Conservation (phyloP, 2,329 filamentous ascomycete genomes). For the Fusarium neocosmosporiellum region DNA sequence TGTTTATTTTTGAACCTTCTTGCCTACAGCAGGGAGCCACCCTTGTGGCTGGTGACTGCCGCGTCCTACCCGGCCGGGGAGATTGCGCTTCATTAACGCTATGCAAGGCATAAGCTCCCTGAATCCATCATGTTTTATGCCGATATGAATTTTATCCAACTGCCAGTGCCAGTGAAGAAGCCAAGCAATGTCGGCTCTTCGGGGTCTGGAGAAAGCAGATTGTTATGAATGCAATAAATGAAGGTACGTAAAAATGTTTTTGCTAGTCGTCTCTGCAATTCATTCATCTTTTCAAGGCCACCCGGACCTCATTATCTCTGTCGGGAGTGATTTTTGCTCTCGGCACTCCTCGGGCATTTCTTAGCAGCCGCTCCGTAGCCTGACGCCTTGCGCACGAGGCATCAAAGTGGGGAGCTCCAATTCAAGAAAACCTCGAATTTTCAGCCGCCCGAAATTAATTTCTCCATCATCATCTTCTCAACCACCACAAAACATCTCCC, state of each 20-base stretch:
- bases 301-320: too few species aligned
- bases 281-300: neutral
- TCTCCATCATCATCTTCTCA: constrained; percentile 31
- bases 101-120: neutral
- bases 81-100: neutral
- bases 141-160: neutral
- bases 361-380: neutral
- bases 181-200: neutral
- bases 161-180: neutral
- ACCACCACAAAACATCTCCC: constrained; percentile 16
- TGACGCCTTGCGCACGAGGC: constrained; percentile 47
- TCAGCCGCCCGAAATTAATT: constrained; percentile 18
- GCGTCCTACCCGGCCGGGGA: neutral
- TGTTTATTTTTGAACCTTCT: neutral
- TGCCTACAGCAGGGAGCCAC: too few species aligned
- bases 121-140: neutral
- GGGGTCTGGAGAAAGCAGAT: too few species aligned
- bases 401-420: constrained; percentile 45
- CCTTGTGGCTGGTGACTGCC: neutral
- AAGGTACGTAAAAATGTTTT: neutral
- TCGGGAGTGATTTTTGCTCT: neutral
- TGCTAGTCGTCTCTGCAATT: neutral
- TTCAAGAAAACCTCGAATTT: constrained; percentile 41
- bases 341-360: neutral
- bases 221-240: neutral